Base-by-base conservation (phyloP, 2,329 filamentous ascomycete species). In the Ceratocystis huliohia region DNA sequence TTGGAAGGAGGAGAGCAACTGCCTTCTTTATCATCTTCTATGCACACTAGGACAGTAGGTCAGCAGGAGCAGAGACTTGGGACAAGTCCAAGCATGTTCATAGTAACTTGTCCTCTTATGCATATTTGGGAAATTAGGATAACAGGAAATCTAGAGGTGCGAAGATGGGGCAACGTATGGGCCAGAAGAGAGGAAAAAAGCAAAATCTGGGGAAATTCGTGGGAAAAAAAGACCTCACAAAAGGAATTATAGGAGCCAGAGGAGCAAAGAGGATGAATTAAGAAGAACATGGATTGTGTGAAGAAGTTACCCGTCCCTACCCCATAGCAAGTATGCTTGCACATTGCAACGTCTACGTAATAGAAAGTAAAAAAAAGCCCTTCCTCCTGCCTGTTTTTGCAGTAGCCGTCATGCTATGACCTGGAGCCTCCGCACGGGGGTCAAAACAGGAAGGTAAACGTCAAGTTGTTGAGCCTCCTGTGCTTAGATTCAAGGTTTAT, bases 181-280 rank as follows among this genome's bases (percentile, higher is more conserved):
- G 33, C 8, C 10, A 57, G 48, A 25, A 57, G 45, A 25, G 48
- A 64, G 22, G 17, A 57, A 61, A 53, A 25, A 25, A 53, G 5
- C 20, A 53, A 22, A 53, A 89, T 85, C 72, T 91, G 88, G 0
- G 88, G 88, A 2, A 91, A 78, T 22, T 88, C 88, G 44, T 65
- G 64, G 33, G 53, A 44, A 20, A 48, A 48, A 10, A 7, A 41
- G 37, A 48, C 56, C 44, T 65, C 10, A 20, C 53, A 45, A 48
- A 48, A 48, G 53, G 33, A 59, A 20, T n/a, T 20, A 15, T 7
- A 37, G 64, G 53, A n/a, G 44, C 1, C 37, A 37, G n/a, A 66
- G 28, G 64, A 50, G 53, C 8, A 30, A 57, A 65, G 50, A 56
- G 33, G 48, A 44, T 65, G 64, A 65, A 46, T 63, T 50, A 64